A percentile compares a stretch with the other conserved stretches of the same genome.
These are phyloP conservation scores for Daldinia childiae DNA, from an alignment of 495 filamentous ascomycete genomes.

Conservation along the genomic window DNA sequence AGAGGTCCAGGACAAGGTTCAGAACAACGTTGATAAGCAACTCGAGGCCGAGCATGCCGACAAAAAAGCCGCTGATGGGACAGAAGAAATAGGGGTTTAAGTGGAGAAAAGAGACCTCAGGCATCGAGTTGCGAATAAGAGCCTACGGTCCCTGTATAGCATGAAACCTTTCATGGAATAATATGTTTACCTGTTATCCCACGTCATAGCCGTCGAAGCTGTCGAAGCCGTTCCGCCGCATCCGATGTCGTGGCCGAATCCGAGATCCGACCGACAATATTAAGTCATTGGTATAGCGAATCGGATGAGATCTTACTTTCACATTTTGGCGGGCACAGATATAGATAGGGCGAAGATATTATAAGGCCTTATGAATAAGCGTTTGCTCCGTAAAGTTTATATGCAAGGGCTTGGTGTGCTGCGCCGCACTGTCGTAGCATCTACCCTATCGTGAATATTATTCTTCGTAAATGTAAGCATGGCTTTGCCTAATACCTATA, in stretches of 20 bases:
- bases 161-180: neutral
- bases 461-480: no score
- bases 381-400: neutral
- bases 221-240: neutral
- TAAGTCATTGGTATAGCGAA: neutral
- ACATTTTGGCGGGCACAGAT: neutral
- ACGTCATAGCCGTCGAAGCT: neutral
- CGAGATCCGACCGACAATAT: neutral
- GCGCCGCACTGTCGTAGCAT: no score
- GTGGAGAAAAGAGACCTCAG: neutral
- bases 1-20: constrained; percentile 49
- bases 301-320: neutral
- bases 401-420: neutral
- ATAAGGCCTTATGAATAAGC: neutral
- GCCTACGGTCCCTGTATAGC: neutral
- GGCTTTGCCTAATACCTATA: no score
- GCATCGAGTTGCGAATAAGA: neutral
- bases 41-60: constrained; percentile 40
- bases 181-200: neutral
- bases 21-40: constrained; percentile 50
- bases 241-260: neutral
- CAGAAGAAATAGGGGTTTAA: constrained; percentile 14
- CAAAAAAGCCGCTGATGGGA: neutral
- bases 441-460: no score
- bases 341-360: no score